A percentile compares a stretch with the other conserved stretches of the same genome.
These are phyloP conservation scores for Cafeteria roenbergensis DNA, from an alignment of 108 stramenopile genomes.

Conservation along the genomic window DNA sequence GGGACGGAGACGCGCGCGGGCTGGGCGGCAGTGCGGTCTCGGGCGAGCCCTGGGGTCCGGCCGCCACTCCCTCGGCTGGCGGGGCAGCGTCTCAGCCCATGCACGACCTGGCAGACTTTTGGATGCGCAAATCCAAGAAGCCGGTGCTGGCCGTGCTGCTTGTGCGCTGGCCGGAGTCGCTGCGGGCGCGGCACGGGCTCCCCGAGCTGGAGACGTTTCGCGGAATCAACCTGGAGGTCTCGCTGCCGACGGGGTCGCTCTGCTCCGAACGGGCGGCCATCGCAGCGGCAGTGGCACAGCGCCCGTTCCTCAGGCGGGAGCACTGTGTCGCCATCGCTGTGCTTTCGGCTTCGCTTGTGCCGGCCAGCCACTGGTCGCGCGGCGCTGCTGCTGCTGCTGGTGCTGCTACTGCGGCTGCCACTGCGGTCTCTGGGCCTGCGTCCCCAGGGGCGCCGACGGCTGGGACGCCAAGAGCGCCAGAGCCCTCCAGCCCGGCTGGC, in stretches of 20 bases:
- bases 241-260: constrained; percentile 88
- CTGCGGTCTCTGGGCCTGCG: no score
- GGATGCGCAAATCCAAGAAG: constrained; percentile 84
- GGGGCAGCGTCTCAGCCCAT: neutral
- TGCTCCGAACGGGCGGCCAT: constrained; percentile 93
- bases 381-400: no score
- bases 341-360: constrained; percentile 51
- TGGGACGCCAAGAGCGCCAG: no score
- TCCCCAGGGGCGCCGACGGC: no score
- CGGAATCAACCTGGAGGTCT: constrained; percentile 94
- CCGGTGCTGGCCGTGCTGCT: constrained; percentile 88
- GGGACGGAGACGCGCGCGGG: no score
- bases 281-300: constrained; percentile 64
- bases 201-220: no score
- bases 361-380: neutral
- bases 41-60: neutral
- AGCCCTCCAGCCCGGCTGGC: no score
- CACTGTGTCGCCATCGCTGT: constrained; percentile 71
- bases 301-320: constrained; percentile 59
- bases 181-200: no score
- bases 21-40: no score
- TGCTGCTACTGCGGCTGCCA: no score
- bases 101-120: constrained; percentile 72
- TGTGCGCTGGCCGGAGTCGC: constrained; percentile 54
- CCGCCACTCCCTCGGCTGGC: neutral